A percentile compares a stretch with the other conserved stretches of the same genome.
Conservation (phyloP, 1,139 yeast genomes). For the Taphrina sp. region DNA sequence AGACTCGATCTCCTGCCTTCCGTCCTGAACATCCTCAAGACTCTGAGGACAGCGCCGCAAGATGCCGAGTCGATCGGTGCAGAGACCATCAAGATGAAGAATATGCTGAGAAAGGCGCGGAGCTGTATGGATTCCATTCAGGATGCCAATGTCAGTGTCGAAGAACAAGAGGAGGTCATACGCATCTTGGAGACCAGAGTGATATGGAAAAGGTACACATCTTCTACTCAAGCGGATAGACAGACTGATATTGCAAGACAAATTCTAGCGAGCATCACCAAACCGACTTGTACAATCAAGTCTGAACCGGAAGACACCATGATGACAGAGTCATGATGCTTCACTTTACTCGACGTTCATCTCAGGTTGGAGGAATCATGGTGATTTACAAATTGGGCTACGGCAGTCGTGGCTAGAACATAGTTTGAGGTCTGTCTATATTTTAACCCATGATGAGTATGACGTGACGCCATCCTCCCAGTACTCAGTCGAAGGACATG, state of each 20-base stretch:
- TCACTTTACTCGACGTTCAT: no score
- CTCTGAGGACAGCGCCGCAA: not conserved
- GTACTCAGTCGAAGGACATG: no score
- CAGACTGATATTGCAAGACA: not conserved
- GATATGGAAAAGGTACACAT: not conserved
- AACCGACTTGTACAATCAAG: not conserved
- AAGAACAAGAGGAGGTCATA: not conserved
- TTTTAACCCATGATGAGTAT: no score
- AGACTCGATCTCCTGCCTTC: not conserved
- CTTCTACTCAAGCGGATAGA: not conserved
- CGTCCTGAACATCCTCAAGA: not conserved
- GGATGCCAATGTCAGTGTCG: not conserved
- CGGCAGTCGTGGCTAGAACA: no score
- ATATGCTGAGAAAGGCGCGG: not conserved
- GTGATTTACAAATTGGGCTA: no score
- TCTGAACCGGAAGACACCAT: not conserved
- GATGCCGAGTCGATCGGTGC: not conserved
- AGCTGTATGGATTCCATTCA: not conserved
- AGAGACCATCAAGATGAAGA: not conserved
- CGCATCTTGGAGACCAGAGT: not conserved
- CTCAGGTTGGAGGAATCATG: no score
- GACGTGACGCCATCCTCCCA: no score
- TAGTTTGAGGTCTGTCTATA: no score
- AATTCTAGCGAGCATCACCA: not conserved
- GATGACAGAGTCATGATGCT: not conserved